Base-by-base conservation (phyloP, 257 asterid species). In the Solanum bulbocastanum region DNA sequence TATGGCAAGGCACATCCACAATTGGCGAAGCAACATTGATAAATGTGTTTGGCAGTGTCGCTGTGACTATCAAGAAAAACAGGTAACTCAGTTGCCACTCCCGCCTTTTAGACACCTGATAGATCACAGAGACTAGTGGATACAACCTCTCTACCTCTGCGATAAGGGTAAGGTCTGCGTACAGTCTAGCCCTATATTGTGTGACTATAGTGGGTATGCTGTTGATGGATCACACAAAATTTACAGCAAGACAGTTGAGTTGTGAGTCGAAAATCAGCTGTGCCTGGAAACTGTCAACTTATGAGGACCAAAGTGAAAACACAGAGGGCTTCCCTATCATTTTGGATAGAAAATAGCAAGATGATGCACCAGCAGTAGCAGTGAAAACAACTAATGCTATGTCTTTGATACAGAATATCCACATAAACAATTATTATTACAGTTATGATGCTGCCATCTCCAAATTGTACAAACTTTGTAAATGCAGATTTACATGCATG, bases 21-120 rank as follows among this genome's bases (percentile, higher is more conserved):
- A 97, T 97, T 37, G 99, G 99, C 10, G 98, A 97, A 91, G 99
- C 99, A 56, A 96, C 96, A 84, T 96, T 96, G 85, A 96, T 96
- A 87, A 95, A 97, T 49, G 97, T 95, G 89, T 97, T 97, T 82
- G 99, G 99, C 89, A 97, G 90, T 56, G 99, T 94, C 2, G 98
- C 98, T 32, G 99, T 97, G 86, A 95, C 98, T 92, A 98, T 94
- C 14, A 97, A 89, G 96, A 97, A 96, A 73, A 97, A 94, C 98
- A 96, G 96, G 95, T 96, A 97, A 83, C 94, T 97, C 40, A 96
- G 94, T 87, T 94, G 95, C 75, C 98, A 87, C 39, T 88, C 88
- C 33, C 95, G 92, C 60, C 98, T 91, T 89, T 91, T 96, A 58
- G 98, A 92, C 85, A 96, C 98, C 99, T 91, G 92, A 81, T 88